Evolutionary conservation across 257 asterid species (phyloP).

Genomic region (Plectranthus barbatus): DNA sequence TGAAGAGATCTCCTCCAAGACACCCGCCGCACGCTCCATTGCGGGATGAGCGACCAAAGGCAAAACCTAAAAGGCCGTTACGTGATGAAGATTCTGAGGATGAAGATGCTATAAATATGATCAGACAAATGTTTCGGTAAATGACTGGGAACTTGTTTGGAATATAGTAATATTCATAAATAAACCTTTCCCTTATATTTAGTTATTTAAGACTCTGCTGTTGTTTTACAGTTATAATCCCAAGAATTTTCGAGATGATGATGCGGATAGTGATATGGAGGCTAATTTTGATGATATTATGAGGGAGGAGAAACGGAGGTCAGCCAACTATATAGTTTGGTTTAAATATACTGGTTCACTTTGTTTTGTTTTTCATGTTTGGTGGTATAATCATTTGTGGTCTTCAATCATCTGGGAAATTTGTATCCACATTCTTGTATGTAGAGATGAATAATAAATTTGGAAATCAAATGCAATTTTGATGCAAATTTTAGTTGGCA

Average conservation of each 20-base stretch:
- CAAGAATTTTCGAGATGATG: constrained; percentile 37
- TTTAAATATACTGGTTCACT: not conserved
- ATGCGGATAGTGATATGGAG: constrained; percentile 77
- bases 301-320: constrained; percentile 77
- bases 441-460: too few relatives aligned
- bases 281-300: constrained; percentile 58
- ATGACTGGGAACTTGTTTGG: not conserved
- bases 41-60: constrained; percentile 36
- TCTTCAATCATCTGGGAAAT: not conserved
- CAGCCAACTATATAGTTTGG: constrained; percentile 8
- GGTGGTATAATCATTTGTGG: too few relatives aligned
- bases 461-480: too few relatives aligned
- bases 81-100: constrained; percentile 37
- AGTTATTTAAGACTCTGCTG: not conserved
- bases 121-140: constrained; percentile 67
- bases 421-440: not conserved
- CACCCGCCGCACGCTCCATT: constrained; percentile 24
- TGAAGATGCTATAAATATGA: constrained; percentile 31
- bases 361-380: not conserved
- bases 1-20: constrained; percentile 35
- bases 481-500: too few relatives aligned
- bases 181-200: not conserved
- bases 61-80: constrained; percentile 39
- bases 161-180: not conserved
- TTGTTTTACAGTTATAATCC: constrained; percentile 62